Evolutionary conservation across 192 early-diverging fungal genomes (phyloP).

Genomic region (Coemansia sp.): DNA sequence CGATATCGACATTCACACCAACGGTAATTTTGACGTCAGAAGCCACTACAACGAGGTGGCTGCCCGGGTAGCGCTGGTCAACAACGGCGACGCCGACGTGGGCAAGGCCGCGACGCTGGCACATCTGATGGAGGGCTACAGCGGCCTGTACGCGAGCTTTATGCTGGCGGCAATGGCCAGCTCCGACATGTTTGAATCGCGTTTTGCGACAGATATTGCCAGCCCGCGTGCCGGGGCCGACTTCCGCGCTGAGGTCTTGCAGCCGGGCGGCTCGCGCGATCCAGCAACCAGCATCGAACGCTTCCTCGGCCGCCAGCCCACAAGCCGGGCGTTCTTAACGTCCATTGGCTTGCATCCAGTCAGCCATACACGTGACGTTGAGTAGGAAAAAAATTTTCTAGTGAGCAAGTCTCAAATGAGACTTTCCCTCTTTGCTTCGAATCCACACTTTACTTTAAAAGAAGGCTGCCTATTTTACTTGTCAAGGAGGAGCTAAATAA

Average conservation of each 20-base stretch:
- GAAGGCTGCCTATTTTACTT: too few relatives aligned
- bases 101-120: conserved; percentile 48
- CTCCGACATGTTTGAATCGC: conserved; percentile 71
- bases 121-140: conserved; percentile 68
- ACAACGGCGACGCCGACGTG: conserved; percentile 26
- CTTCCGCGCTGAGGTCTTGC: conserved; percentile 12
- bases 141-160: conserved; percentile 69
- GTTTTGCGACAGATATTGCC: conserved; percentile 54
- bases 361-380: conserved; percentile 12
- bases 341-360: conserved; percentile 48
- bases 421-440: conserved; percentile 3
- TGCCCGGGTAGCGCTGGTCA: conserved; percentile 14
- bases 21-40: conserved; percentile 31
- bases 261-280: conserved; percentile 52
- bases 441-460: too few relatives aligned
- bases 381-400: conserved; percentile 8
- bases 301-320: conserved; percentile 76
- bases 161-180: conserved; percentile 73
- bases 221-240: not conserved
- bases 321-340: conserved; percentile 63
- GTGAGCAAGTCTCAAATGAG: too few relatives aligned
- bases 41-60: conserved; percentile 30
- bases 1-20: conserved; percentile 67
- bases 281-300: conserved; percentile 59
- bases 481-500: too few relatives aligned